Base-by-base conservation (phyloP, 2,329 filamentous ascomycete genomes). In the Fusarium tupiense region DNA sequence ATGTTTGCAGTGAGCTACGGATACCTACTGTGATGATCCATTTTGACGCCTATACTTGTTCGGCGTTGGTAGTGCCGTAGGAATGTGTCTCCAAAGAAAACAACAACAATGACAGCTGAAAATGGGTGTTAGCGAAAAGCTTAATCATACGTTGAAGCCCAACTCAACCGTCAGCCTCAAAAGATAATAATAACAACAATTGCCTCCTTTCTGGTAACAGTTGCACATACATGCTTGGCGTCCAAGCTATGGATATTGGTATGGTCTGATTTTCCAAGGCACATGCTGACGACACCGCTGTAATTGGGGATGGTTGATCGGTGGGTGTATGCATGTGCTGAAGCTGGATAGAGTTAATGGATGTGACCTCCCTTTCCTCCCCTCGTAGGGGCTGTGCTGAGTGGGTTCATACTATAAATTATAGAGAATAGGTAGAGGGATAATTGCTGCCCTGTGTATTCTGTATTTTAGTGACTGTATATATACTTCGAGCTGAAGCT, bases 251-350 rank as follows among this genome's bases (percentile, higher is more conserved):
- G 63, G 59, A 69, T 66, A 74, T 77, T 72, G 61, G 57, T 60
- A 78, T 77, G 76, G 76, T 57, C 76, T 78, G 76, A 78, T 78
- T 47, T 67, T 26, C 65, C 60, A 59, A 61, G 74, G 67, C 72
- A 74, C 72, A 77, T 69, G 73, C 74, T 75, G 64, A 70, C 62
- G 56, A 54, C 61, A 71, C 59, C 66, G 58, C 62, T 61, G 44
- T 50, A 33, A 71, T 75, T 77, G 73, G 71, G 35, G 58, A 68
- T 31, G 37, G 37, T 37, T 43, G 44, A 50, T 24, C 29, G 43
- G 37, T 54, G 35, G 29, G 31, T 35, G 29, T 31, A 58, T 35
- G 29, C 26, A 58, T 35, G 22, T 31, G 43, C 40, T 58, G 50
- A n/a, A 44, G 31, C 10, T 47, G 37, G 29, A 50, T 66, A 47